phyloP scores from a whole-genome alignment of 2,329 filamentous ascomycete species.

The Pseudocercospora vitis region DNA sequence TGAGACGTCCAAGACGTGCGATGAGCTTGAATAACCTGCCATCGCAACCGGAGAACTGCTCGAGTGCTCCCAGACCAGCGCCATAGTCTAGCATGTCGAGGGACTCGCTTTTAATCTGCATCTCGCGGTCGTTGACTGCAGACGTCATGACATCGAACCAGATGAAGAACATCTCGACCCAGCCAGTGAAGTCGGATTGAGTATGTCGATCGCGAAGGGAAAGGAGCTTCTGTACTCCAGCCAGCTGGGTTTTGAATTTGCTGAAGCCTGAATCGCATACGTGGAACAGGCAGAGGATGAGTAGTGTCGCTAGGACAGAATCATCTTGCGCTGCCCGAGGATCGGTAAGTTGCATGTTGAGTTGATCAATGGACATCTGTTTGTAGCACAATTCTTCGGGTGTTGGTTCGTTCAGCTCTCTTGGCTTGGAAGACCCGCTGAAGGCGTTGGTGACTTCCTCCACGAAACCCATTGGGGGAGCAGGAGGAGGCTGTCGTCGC shows the following conservation, averaged over 20 bases:
- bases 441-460: constrained; percentile 35
- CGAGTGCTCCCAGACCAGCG: constrained; percentile 69
- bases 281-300: constrained; percentile 87
- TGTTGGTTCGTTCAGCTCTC: constrained; percentile 57
- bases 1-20: constrained; percentile 77
- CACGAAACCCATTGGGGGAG: constrained; percentile 34
- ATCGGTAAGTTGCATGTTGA: constrained; percentile 83
- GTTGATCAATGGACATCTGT: constrained; percentile 74
- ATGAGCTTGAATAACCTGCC: constrained; percentile 83
- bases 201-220: constrained; percentile 67
- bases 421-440: constrained; percentile 31
- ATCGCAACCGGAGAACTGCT: constrained; percentile 87
- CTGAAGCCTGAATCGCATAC: constrained; percentile 91
- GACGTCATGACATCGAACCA: constrained; percentile 93
- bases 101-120: constrained; percentile 67
- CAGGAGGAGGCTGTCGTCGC: constrained; percentile 65
- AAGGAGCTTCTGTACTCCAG: constrained; percentile 87
- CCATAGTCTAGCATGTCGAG: constrained; percentile 65
- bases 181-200: constrained; percentile 68
- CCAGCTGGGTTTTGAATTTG: constrained; percentile 90
- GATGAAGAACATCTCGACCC: constrained; percentile 91
- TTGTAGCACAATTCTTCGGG: constrained; percentile 82
- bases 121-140: constrained; percentile 87
- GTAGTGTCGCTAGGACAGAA: constrained; percentile 80
- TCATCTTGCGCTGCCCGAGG: constrained; percentile 74